phyloP scores from a whole-genome alignment of 164 flowering plant species.

The grape (Vitis vinifera) region DNA sequence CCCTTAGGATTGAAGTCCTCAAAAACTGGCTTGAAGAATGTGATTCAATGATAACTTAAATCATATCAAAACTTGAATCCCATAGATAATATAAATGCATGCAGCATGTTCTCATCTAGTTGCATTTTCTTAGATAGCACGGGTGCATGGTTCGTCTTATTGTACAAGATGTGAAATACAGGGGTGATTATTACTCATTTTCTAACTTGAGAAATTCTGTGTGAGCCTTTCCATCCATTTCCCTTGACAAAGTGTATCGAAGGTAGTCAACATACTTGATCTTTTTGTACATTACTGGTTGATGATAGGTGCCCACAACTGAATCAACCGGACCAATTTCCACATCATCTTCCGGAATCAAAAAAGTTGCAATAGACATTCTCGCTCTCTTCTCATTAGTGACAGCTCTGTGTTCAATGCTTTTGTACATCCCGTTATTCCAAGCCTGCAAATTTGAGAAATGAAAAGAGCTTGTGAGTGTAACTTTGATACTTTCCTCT shows the following conservation, averaged over 20 bases:
- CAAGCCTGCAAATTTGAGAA: constrained; percentile 12
- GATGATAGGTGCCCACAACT: constrained; percentile 4
- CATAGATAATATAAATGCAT: no score
- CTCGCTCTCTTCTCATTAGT: constrained; percentile 25
- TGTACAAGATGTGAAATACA: no score
- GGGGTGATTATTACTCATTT: no score
- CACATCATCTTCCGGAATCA: constrained; percentile 15
- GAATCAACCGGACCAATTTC: constrained; percentile 23
- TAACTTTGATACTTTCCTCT: no score
- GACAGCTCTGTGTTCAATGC: constrained; percentile 34
- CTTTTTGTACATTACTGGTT: constrained; percentile 12
- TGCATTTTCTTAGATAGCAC: no score
- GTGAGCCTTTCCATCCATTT: constrained; percentile 29
- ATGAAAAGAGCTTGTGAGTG: no score
- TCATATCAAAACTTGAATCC: no score
- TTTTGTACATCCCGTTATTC: constrained; percentile 22
- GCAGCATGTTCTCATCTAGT: no score
- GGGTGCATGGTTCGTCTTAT: no score
- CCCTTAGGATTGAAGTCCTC: no score
- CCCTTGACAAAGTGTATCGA: constrained; percentile 11
- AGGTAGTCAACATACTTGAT: constrained; percentile 20
- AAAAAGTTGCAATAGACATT: constrained; percentile 29
- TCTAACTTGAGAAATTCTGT: constrained; percentile 9
- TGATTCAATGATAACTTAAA: no score
- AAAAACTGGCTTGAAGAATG: no score